phyloP scores from a whole-genome alignment of 2,329 filamentous ascomycete genomes.

The Neofusicoccum sp. region DNA sequence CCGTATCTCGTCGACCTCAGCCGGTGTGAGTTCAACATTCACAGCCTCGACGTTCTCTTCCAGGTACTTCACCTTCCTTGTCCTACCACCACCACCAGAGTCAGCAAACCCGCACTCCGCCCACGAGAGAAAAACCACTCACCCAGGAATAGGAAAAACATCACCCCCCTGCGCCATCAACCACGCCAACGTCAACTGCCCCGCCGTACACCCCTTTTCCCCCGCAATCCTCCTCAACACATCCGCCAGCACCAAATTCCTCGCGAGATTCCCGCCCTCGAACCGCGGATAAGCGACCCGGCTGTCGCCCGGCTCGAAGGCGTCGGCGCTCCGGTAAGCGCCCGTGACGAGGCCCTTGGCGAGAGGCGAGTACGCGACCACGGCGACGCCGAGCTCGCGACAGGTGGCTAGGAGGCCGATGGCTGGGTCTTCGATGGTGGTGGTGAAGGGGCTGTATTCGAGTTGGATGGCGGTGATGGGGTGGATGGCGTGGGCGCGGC shows the following conservation, averaged over 20 bases:
- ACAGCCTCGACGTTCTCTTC: conserved; percentile 39
- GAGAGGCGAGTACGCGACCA: conserved; percentile 44
- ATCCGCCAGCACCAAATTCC: conserved; percentile 40
- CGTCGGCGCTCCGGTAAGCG: conserved; percentile 39
- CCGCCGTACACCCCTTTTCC: conserved; percentile 57
- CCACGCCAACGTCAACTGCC: conserved; percentile 57
- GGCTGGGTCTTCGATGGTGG: conserved; percentile 47
- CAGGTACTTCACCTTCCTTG: conserved; percentile 43
- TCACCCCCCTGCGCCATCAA: conserved; percentile 43
- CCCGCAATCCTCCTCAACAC: conserved; percentile 35
- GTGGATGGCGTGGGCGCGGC: conserved; percentile 52
- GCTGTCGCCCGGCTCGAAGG: conserved; percentile 44
- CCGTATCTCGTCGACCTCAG: conserved; percentile 19
- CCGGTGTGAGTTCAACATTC: conserved; percentile 12
- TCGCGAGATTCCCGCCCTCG: conserved; percentile 41
- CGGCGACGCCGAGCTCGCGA: conserved; percentile 48
- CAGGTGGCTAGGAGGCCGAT: conserved; percentile 41
- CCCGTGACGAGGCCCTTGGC: conserved; percentile 33
- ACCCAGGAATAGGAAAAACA: conserved; percentile 59
- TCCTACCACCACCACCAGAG: conserved; percentile 34
- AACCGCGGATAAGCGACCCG: conserved; percentile 45
- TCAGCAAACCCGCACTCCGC: neutral
- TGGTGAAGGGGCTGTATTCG: conserved; percentile 54
- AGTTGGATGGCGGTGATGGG: conserved; percentile 54
- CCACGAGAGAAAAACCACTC: neutral